Conservation (phyloP, 2,329 filamentous ascomycete genomes). For the Epicoccum nigrum region DNA sequence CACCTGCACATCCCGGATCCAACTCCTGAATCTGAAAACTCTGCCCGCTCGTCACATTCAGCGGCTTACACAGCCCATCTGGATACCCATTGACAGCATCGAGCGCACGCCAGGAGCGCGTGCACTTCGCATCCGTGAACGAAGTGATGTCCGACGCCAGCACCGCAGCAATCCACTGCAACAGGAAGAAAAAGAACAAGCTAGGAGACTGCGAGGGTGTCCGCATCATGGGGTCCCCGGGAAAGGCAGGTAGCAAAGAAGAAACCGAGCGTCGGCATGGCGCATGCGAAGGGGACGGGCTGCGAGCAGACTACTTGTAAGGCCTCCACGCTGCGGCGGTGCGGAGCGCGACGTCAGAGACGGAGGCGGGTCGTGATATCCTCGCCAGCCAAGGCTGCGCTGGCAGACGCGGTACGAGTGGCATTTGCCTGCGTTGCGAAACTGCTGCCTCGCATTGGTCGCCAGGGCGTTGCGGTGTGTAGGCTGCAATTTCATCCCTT, state of each 20-base stretch:
- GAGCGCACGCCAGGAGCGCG: conserved; percentile 17
- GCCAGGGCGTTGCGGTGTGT: neutral
- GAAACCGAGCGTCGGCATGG: neutral
- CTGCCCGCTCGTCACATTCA: conserved; percentile 18
- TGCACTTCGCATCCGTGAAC: conserved; percentile 22
- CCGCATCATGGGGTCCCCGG: neutral
- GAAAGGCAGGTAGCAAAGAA: neutral
- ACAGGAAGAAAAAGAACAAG: neutral
- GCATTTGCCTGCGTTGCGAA: too few species aligned
- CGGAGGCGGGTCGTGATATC: too few species aligned
- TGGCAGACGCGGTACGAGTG: too few species aligned
- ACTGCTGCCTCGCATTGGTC: too few species aligned
- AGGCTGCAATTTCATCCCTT: too few species aligned
- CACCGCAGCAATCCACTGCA: neutral
- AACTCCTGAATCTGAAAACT: conserved; percentile 34
- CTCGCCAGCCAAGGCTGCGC: too few species aligned
- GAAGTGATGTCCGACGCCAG: conserved; percentile 20
- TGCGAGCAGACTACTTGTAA: neutral
- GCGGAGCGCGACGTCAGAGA: too few species aligned
- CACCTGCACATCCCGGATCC: conserved; percentile 36
- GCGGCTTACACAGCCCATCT: conserved; percentile 22
- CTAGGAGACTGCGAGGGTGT: neutral
- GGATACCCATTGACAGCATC: conserved; percentile 27
- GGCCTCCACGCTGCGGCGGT: neutral
- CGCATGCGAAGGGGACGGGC: neutral